Base-by-base conservation (phyloP, 345 rosid species). In the Microcos paniculata region DNA sequence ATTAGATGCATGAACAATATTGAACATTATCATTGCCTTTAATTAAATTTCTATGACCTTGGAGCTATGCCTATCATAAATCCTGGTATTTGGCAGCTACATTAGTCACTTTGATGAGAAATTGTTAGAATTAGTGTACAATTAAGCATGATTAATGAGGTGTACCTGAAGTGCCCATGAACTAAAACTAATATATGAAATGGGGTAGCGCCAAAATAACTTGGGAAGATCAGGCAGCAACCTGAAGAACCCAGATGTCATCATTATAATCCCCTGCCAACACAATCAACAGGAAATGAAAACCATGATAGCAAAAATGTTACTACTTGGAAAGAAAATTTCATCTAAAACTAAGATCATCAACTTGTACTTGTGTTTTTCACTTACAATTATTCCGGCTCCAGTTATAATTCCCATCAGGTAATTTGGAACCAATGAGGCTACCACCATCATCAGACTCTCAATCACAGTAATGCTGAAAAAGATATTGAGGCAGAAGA, bases 161-260 rank as follows among this genome's bases (percentile, higher is more conserved):
- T 78, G 35, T 76, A 91, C 97, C 92, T 91, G 97, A 55, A 92
- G 86, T 63, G 90, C 95, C 97, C 97, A 92, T 61, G 97, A 74
- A 33, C 93, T 88, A 16, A 84, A 90, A 43, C 90, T 90, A 75
- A 92, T 81, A 58, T 85, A 92, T 0, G 95, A 92, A 85, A 92
- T 72, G 0, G 95, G 97, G 73, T 90, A 90, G 33, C 97, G 92
- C 97, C 97, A 92, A 80, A 92, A 90, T 18, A 83, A 76, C 75
- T 88, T 92, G 13, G 97, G 97, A 73, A 92, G 90, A 87, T 92
- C 97, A 46, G 93, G 88, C 42, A 90, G 83, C 71, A 88, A 81
- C n/a, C 97, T 83, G 83, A 92, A 92, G 87, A 92, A 92, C 8
- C 97, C 97, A 26, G 95, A 92, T 6, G 97, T 92, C 95, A 92